phyloP scores from a whole-genome alignment of 495 filamentous ascomycete genomes.

The Tuber melanosporum region DNA sequence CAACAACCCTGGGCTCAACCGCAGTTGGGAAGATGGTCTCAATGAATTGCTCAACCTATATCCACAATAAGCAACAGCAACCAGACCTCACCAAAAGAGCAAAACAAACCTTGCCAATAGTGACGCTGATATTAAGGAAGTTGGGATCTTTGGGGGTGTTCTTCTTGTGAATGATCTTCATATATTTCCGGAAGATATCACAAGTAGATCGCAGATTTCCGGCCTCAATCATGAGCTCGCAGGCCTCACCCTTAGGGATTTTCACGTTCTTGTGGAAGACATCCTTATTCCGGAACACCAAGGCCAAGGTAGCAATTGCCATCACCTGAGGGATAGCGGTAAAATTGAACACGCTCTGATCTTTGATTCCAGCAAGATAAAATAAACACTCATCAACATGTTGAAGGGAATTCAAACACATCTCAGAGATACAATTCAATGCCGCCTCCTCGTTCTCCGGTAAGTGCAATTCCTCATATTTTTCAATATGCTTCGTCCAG shows the following conservation, averaged over 20 bases:
- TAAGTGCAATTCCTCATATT: constrained; percentile 84
- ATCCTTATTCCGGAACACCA: constrained; percentile 85
- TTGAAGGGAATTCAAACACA: constrained; percentile 81
- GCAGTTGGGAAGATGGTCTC: constrained; percentile 85
- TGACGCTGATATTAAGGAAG: constrained; percentile 84
- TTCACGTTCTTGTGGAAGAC: constrained; percentile 88
- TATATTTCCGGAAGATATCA: constrained; percentile 68
- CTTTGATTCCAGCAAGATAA: constrained; percentile 91
- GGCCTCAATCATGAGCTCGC: constrained; percentile 81
- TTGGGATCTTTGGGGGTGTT: constrained; percentile 91
- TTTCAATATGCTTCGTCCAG: constrained; percentile 87
- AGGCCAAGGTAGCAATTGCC: constrained; percentile 89
- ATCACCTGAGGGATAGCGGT: constrained; percentile 96
- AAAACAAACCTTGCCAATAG: constrained; percentile 71
- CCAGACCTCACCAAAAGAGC: constrained; percentile 7
- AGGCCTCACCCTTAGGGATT: constrained; percentile 92
- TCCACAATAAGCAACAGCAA: constrained; percentile 29
- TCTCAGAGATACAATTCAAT: constrained; percentile 83
- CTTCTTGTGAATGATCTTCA: constrained; percentile 81
- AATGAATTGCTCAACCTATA: constrained; percentile 92
- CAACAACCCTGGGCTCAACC: constrained; percentile 48
- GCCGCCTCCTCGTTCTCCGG: constrained; percentile 72
- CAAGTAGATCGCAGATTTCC: constrained; percentile 78
- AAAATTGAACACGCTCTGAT: constrained; percentile 99
- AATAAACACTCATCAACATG: constrained; percentile 91